A percentile compares a stretch with the other conserved stretches of the same genome.
phyloP scores from a whole-genome alignment of 371 early-diverging fungal genomes.

The Mortierella sp. region DNA sequence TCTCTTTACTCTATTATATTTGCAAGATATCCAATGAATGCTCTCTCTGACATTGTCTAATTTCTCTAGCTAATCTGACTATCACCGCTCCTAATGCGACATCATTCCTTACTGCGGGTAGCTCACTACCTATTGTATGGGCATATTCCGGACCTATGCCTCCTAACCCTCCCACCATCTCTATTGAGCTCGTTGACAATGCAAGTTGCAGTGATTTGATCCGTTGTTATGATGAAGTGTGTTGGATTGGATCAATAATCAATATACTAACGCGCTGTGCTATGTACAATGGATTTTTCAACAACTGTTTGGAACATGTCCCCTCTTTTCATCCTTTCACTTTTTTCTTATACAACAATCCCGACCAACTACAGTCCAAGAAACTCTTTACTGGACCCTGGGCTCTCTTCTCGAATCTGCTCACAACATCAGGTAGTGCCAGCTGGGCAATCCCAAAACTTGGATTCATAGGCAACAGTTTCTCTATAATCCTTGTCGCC shows the following conservation, averaged over 20 bases:
- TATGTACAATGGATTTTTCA: no score
- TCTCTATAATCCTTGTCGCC: slow-evolving; percentile 34
- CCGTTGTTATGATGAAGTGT: neutral
- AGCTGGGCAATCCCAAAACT: slow-evolving; percentile 40
- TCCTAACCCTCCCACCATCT: slow-evolving; percentile 33
- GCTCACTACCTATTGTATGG: slow-evolving; percentile 28
- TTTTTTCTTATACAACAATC: neutral
- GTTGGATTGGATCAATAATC: no score
- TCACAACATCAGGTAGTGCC: slow-evolving; percentile 19
- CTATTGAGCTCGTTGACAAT: slow-evolving; percentile 48
- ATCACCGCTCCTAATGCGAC: slow-evolving; percentile 26
- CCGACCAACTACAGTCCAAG: slow-evolving; percentile 25
- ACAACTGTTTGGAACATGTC: no score
- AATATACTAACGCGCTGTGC: no score
- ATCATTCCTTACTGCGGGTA: slow-evolving; percentile 29
- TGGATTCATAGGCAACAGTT: slow-evolving; percentile 34
- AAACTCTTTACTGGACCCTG: slow-evolving; percentile 39
- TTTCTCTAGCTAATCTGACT: slow-evolving; percentile 20
- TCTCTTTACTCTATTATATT: neutral
- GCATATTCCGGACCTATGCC: slow-evolving; percentile 29
- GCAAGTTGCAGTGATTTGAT: slow-evolving; percentile 13
- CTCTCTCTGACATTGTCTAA: neutral
- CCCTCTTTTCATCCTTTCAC: slow-evolving; percentile 1
- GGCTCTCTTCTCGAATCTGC: slow-evolving; percentile 37
- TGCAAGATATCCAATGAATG: neutral